A percentile compares a stretch with the other conserved stretches of the same genome.
Evolutionary conservation across 345 rosid species (phyloP).

Genomic region (Eucalyptus marginata): DNA sequence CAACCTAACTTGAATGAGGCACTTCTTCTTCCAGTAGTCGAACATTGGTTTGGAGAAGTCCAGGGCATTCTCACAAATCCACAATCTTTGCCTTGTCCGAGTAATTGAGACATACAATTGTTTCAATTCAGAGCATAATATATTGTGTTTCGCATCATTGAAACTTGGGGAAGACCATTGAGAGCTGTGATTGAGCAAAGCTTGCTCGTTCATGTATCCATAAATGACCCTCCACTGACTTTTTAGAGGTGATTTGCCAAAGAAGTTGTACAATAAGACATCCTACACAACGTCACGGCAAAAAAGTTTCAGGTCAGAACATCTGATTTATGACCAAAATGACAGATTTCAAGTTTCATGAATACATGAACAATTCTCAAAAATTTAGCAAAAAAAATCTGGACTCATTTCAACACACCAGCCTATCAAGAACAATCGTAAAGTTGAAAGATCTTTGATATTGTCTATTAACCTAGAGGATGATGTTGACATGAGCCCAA

Average conservation of each 20-base stretch:
- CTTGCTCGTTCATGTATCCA: constrained; percentile 7
- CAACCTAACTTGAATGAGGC: constrained; percentile 18
- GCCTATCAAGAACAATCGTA: too few relatives aligned
- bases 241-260: constrained; percentile 28
- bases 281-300: constrained; percentile 8
- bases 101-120: constrained; percentile 25
- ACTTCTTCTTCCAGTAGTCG: neutral
- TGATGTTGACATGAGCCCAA: too few relatives aligned
- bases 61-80: constrained; percentile 33
- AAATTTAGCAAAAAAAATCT: too few relatives aligned
- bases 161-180: constrained; percentile 9
- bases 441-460: too few relatives aligned
- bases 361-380: too few relatives aligned
- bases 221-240: constrained; percentile 43
- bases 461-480: too few relatives aligned
- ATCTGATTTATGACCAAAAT: too few relatives aligned
- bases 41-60: constrained; percentile 18
- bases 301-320: neutral
- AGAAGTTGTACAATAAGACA: constrained; percentile 39
- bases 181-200: neutral
- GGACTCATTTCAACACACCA: too few relatives aligned
- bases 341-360: too few relatives aligned
- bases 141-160: constrained; percentile 14
- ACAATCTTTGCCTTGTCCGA: constrained; percentile 41
- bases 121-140: constrained; percentile 30